Evolutionary conservation across 208 protist genomes (phyloP).

Genomic region (Acanthamoeba castellanii): DNA sequence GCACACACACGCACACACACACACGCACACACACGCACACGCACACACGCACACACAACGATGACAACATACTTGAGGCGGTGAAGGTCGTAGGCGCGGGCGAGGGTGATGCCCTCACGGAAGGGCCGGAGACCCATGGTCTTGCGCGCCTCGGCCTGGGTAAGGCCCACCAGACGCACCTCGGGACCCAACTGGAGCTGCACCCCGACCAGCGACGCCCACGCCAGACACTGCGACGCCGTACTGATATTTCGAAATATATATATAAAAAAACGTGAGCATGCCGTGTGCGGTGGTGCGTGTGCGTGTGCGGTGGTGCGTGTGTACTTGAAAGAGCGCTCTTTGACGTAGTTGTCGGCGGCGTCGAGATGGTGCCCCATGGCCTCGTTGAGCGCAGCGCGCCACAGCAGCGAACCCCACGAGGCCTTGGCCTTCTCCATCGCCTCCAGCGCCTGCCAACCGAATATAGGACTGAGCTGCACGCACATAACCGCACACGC

Average conservation of each 20-base stretch:
- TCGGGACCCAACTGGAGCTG: constrained; percentile 15
- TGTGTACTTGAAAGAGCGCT: background rate
- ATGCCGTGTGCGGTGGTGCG: background rate
- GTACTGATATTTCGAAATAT: background rate
- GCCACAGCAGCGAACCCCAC: constrained; percentile 3
- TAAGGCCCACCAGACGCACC: constrained; percentile 3
- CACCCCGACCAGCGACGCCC: constrained; percentile 13
- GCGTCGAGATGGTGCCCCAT: constrained; percentile 56
- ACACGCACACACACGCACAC: background rate
- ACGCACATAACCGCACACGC: background rate
- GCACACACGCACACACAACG: background rate
- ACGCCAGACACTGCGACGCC: constrained; percentile 15
- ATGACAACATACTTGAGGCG: background rate
- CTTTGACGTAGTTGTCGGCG: constrained; percentile 68
- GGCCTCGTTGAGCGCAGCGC: background rate
- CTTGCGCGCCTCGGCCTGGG: constrained; percentile 31
- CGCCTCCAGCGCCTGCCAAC: constrained; percentile 25
- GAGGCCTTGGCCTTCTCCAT: constrained; percentile 1
- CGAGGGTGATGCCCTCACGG: constrained; percentile 14
- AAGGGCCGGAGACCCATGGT: constrained; percentile 10
- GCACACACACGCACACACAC: background rate
- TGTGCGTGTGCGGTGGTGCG: background rate
- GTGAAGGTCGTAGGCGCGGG: constrained; percentile 45
- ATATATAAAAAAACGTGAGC: background rate
- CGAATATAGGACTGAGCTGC: background rate